Base-by-base conservation (phyloP, 345 rosid genomes). In the Hibiscus mutabilis region DNA sequence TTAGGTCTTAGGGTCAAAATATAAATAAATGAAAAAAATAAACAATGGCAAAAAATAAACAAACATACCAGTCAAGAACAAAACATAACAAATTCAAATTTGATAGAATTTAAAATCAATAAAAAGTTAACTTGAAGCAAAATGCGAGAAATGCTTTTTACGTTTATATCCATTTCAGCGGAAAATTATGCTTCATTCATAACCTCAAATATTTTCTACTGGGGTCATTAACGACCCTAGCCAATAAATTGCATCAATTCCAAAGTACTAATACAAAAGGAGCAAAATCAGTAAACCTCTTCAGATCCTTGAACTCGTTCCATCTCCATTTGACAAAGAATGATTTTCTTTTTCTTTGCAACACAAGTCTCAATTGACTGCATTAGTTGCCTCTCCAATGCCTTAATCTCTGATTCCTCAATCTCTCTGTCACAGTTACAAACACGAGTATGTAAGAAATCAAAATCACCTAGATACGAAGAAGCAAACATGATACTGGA, bases 341-440 rank as follows among this genome's bases (percentile, higher is more conserved):
- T 80, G 56, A 92, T 92, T 82, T 88, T 96, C 84, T 96, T 96
- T 80, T 96, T 96, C 87, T 92, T 96, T 18, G 84, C 74, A 62
- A 89, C 83, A 74, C 94, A 92, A 78, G 89, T 90, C 84, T 96
- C 99, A 71, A 89, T 86, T 40, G 99, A 92, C 71, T 95, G 99
- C 97, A 92, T 86, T 77, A 92, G 77, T 77, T 92, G 99, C 78
- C 97, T 90, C 77, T 92, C 97, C 83, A 89, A 81, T 2, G 91
- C 89, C 83, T 86, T 92, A 83, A 92, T 84, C 75, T 92, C 99
- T 51, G 91, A 77, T 81, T 85, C 99, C 74, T 89, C 93, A 77
- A 95, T 95, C 86, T 92, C 99, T 79, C 98, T 92, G 79, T 57
- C 72, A 78, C 4, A 24, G 56, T 44, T 63, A 64, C 61, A 64